These are phyloP conservation scores for Chytriomyces sp. DNA, from an alignment of 192 early-diverging fungal genomes.

Conservation along the genomic window DNA sequence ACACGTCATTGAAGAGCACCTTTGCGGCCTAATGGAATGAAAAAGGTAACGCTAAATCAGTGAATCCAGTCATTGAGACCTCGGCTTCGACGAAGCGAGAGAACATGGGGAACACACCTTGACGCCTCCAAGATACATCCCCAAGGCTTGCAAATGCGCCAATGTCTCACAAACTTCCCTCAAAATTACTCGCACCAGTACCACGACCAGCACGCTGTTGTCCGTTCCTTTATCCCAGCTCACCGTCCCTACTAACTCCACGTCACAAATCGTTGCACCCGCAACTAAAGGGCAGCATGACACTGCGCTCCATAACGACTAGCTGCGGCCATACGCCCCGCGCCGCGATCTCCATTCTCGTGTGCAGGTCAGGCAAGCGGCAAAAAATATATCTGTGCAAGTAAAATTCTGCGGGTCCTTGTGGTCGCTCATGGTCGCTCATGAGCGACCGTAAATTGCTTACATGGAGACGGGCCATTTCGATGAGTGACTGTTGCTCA, in stretches of 20 bases:
- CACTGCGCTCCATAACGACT: too few species aligned
- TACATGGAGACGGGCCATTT: too few species aligned
- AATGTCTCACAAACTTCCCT: too few species aligned
- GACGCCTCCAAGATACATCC: background rate
- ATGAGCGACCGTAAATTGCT: too few species aligned
- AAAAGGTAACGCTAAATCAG: too few species aligned
- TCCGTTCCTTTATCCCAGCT: background rate
- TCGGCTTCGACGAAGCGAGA: too few species aligned
- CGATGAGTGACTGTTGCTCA: too few species aligned
- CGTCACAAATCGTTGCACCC: background rate
- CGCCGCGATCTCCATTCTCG: background rate
- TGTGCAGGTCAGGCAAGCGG: background rate
- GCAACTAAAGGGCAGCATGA: background rate
- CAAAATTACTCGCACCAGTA: too few species aligned
- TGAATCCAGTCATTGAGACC: too few species aligned
- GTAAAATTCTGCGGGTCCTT: slow-evolving; percentile 1
- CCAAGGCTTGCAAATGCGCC: slow-evolving; percentile 1
- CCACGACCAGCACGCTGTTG: background rate
- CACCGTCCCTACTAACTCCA: background rate
- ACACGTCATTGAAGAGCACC: background rate
- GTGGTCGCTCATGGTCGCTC: background rate
- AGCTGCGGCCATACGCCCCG: too few species aligned
- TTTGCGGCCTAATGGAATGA: too few species aligned
- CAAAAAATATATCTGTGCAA: background rate
- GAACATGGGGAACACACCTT: too few species aligned